A percentile compares a stretch with the other conserved stretches of the same genome.
These are phyloP conservation scores for Boletus rubroflammeus DNA, from an alignment of 768 basidiomycete species.

Conservation along the genomic window DNA sequence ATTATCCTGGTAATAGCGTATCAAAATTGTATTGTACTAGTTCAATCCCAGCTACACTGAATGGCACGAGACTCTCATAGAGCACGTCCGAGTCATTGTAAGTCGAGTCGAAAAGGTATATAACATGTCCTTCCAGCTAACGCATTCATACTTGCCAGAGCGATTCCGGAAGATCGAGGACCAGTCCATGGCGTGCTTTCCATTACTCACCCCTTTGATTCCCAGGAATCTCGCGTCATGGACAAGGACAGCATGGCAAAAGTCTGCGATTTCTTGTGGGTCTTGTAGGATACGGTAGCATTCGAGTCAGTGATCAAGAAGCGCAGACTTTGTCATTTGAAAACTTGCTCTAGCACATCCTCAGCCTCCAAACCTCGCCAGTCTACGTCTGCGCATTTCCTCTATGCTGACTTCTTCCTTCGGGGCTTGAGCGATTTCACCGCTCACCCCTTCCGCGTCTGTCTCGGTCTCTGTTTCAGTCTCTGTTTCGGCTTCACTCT, in stretches of 20 bases:
- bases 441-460: slow-evolving; percentile 17
- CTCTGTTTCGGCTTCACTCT: slow-evolving; percentile 32
- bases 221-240: not conserved
- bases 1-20: not conserved
- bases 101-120: not conserved
- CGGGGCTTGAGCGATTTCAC: slow-evolving; percentile 7
- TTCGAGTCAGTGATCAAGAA: not conserved
- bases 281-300: not conserved
- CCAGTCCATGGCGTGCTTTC: not conserved
- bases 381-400: slow-evolving; percentile 60
- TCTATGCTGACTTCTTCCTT: slow-evolving; percentile 50
- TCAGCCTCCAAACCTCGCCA: slow-evolving; percentile 61
- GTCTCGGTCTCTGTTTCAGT: slow-evolving; percentile 37
- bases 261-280: not conserved
- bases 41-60: not conserved
- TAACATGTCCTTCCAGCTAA: not conserved
- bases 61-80: not conserved
- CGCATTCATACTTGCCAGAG: not conserved
- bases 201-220: not conserved
- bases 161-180: not conserved
- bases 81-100: not conserved
- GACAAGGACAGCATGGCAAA: not conserved
- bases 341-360: not conserved
- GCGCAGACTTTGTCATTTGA: not conserved
- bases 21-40: not conserved